Evolutionary conservation across 2,329 filamentous ascomycete species (phyloP).

Genomic region (Fusarium buxicola): DNA sequence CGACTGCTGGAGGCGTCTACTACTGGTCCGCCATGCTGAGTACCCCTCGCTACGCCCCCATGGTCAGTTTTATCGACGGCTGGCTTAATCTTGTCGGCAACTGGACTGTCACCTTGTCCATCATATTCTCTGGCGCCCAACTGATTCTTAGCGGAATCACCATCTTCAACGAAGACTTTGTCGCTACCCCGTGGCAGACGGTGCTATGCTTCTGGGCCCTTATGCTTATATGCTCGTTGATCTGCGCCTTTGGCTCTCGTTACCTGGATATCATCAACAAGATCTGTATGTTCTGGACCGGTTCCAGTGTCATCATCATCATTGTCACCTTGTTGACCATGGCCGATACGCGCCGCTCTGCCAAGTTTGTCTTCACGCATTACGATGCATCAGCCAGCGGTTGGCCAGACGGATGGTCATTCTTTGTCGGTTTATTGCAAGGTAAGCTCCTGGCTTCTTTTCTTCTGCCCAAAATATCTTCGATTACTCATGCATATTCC

Average conservation of each 20-base stretch:
- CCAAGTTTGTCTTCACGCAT: slow-evolving; percentile 72
- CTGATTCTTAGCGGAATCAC: slow-evolving; percentile 75
- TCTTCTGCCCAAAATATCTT: not conserved
- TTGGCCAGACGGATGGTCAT: slow-evolving; percentile 75
- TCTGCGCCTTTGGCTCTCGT: slow-evolving; percentile 73
- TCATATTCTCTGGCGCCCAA: slow-evolving; percentile 77
- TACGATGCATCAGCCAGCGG: slow-evolving; percentile 77
- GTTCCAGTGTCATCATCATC: slow-evolving; percentile 76
- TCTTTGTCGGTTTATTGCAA: slow-evolving; percentile 66
- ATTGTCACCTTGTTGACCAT: slow-evolving; percentile 76
- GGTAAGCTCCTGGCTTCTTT: slow-evolving; percentile 50
- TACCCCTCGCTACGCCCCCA: slow-evolving; percentile 69
- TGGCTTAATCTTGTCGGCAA: slow-evolving; percentile 81
- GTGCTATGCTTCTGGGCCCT: slow-evolving; percentile 80
- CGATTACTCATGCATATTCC: slow-evolving; percentile 16
- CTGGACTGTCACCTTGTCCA: slow-evolving; percentile 76
- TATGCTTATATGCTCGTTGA: slow-evolving; percentile 70
- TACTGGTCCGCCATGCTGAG: slow-evolving; percentile 79
- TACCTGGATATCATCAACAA: slow-evolving; percentile 76
- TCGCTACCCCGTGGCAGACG: slow-evolving; percentile 74
- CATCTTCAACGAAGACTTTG: slow-evolving; percentile 72
- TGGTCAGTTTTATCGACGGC: slow-evolving; percentile 77
- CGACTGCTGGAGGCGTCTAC: slow-evolving; percentile 72
- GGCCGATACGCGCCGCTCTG: slow-evolving; percentile 72
- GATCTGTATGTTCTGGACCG: slow-evolving; percentile 78